Base-by-base conservation (phyloP, 2,329 filamentous ascomycete species). In the Hirsutella thompsonii region DNA sequence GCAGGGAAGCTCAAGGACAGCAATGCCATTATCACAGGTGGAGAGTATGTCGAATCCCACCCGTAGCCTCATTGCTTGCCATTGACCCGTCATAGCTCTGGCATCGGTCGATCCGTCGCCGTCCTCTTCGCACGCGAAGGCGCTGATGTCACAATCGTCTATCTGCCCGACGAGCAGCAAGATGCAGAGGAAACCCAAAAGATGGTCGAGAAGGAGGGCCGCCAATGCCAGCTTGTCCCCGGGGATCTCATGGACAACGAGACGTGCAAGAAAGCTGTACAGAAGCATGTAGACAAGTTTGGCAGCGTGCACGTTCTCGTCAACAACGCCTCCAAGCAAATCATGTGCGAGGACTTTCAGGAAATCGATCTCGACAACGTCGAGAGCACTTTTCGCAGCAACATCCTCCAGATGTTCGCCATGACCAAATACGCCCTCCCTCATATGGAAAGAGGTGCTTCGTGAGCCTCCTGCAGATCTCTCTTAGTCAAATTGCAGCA, bases 291-390 rank as follows among this genome's bases (percentile, higher is more conserved):
- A 9, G 61, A 71, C 26, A 62, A 63, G 38, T 68, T 58, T 43
- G 62, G 64, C 20, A 57, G 50, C 20, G 53, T 77, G 19, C 54
- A 69, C 42, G 62, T 77, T 6, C 59, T 79, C 2, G 68, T 78
- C 44, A 78, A 78, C 54, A 78, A 79, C 51, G 74, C 72, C 3
- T 69, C 66, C 0, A 73, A 72, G 54, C 72, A 79, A 54, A 62
- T 69, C 29, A 67, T 70, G 55, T 73, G 65, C 52, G 53, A 65
- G 5, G 63, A 76, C 26, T 66, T 76, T 18, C 58, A 61, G 28
- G 63, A 76, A 1, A 76, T 74, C 21, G 64, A 76, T 50, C 61
- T 79, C 1, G 63, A 70, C 13, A 57, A 65, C 1, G 70, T 77
- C 0, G 69, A 76, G 46, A 70, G 66, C 47, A 71, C 68, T 0